phyloP scores from a whole-genome alignment of 306 rosid genomes.

The Rubus parviflorus region DNA sequence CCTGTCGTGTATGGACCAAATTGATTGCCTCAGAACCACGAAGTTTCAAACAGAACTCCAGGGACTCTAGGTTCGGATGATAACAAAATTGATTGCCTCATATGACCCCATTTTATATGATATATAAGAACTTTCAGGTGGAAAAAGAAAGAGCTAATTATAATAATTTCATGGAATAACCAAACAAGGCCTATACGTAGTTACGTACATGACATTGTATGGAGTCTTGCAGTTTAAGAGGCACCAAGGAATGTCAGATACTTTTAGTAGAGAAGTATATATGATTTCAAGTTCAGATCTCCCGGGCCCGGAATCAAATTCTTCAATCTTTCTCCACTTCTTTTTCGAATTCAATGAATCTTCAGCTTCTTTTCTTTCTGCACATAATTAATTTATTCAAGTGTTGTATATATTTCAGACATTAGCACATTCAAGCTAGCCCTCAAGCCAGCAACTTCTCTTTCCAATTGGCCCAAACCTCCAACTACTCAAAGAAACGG shows the following conservation, averaged over 20 bases:
- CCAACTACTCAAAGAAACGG: too few species aligned
- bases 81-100: too few species aligned
- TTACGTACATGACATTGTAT: not conserved
- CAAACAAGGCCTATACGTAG: not conserved
- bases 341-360: too few species aligned
- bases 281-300: constrained; percentile 89
- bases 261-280: constrained; percentile 71
- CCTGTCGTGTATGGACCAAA: constrained; percentile 89
- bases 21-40: constrained; percentile 95
- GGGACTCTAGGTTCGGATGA: constrained; percentile 91
- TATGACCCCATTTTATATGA: too few species aligned
- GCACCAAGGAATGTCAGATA: constrained; percentile 34
- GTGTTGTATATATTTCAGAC: too few species aligned
- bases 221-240: constrained; percentile 1
- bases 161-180: constrained; percentile 3
- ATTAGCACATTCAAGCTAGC: too few species aligned
- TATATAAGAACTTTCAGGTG: too few species aligned
- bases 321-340: too few species aligned
- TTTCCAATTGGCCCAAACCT: too few species aligned
- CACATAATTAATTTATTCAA: too few species aligned
- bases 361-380: too few species aligned
- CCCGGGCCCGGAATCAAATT: constrained; percentile 90
- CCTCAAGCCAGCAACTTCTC: too few species aligned
- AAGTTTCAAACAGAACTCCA: constrained; percentile 84
- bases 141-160: not conserved